Evolutionary conservation across 768 basidiomycete species (phyloP), one percentile per base, ranked within the genome.

Genomic region (Boletus rubescentipes): DNA sequence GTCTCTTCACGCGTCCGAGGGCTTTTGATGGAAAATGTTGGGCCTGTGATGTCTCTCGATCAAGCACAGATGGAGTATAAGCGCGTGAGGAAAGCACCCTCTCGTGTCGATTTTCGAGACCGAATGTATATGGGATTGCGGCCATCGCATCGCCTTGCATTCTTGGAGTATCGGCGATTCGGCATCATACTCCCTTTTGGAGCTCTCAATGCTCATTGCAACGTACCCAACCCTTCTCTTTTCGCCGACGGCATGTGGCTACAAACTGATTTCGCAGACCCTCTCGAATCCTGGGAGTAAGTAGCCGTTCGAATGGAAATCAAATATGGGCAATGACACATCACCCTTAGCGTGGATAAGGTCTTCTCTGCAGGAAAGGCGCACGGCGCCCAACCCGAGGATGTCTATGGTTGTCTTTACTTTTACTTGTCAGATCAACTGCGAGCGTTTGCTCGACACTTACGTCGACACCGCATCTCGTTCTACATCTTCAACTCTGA

Each of bases 131-230:
- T 50, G 67, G 63, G 62, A 11, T 65, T 82, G 48, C 67, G 68
- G 38, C 77, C 80, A 2, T 70, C 70, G 1, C 80, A 81, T 58
- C 76, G 79, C 14, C 65, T 76, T 11, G 74, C 79, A 15, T 72
- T 74, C 53, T 51, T 72, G 30, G 61, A 73, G 32, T 79, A 67
- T 55, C 72, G 73, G 26, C 58, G 68, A 16, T 72, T 67, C 40
- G 80, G 79, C 7, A 58, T 80, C 16, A 37, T 81, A n/a, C 67
- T 79, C n/a, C 80, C 79, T 10, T 78, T 79, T 45, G 79, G 77
- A 9, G 77, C 76, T 3, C 34, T 63, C 9, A 72, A 71, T 31
- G 69, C 71, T 0, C 71, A 77, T 52, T 79, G 75, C 55, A 76
- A 74, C 44, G 49, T 43, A 1, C 70, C 75, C 0, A 82, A 81